Evolutionary conservation across 129 eudicot species (phyloP).

Genomic region (Daucus carota): DH1_v3.0 NC_030383.2:55318001-55318500

Average conservation of each 20-base stretch:
- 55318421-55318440: slow-evolving; percentile 9
- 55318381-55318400: slow-evolving; percentile 37
- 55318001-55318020: neutral
- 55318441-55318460: slow-evolving; percentile 9
- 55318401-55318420: slow-evolving; percentile 24
- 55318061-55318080: neutral
- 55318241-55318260: slow-evolving; percentile 63
- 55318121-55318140: neutral
- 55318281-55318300: slow-evolving; percentile 51
- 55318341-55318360: neutral
- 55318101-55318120: neutral
- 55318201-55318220: neutral
- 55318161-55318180: neutral
- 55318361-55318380: slow-evolving; percentile 15
- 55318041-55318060: neutral
- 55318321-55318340: neutral
- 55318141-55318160: neutral
- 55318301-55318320: slow-evolving; percentile 49
- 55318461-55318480: slow-evolving; percentile 19
- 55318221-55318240: slow-evolving; percentile 89
- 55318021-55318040: neutral
- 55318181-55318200: neutral
- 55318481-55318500: slow-evolving; percentile 14
- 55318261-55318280: slow-evolving; percentile 74
- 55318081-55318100: neutral